Evolutionary conservation across 1,139 yeast species (phyloP).

Genomic region (Nadsonia commutata): DNA sequence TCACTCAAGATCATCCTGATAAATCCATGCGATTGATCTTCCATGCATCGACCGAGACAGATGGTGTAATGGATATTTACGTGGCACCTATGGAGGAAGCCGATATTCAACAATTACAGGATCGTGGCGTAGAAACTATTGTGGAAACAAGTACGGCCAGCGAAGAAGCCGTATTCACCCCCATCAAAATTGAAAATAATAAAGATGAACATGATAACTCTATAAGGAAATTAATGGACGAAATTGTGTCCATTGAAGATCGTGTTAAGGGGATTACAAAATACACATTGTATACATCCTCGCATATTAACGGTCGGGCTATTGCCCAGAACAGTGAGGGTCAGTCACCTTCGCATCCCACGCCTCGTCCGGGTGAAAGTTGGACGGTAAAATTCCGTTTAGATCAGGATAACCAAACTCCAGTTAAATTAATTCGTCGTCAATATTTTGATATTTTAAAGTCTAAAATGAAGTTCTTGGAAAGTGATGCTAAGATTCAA

Average conservation of each 20-base stretch:
- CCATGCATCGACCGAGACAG: slow-evolving; percentile 10
- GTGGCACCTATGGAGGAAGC: slow-evolving; percentile 21
- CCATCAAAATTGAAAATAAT: neutral
- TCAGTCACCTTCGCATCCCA: slow-evolving; percentile 1
- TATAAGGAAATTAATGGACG: slow-evolving; percentile 4
- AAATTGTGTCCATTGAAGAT: slow-evolving; percentile 5
- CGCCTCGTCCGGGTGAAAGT: slow-evolving; percentile 2
- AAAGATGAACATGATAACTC: neutral
- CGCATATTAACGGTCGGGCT: slow-evolving; percentile 5
- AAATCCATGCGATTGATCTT: slow-evolving; percentile 10
- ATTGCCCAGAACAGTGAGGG: slow-evolving; percentile 2
- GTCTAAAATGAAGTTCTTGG: neutral
- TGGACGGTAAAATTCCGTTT: slow-evolving; percentile 6
- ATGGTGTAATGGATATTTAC: slow-evolving; percentile 17
- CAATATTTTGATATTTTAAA: neutral
- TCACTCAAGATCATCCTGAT: slow-evolving; percentile 19
- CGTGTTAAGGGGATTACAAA: slow-evolving; percentile 3
- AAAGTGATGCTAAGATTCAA: neutral
- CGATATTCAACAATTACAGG: slow-evolving; percentile 15
- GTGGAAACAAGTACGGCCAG: neutral
- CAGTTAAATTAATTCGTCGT: neutral
- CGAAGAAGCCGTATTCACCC: neutral
- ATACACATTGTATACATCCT: slow-evolving; percentile 3
- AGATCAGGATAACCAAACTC: neutral
- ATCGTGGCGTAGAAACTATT: slow-evolving; percentile 4